Percentiles rank a stretch among this genome's conserved stretches.
Conservation (phyloP, 2,329 filamentous ascomycete genomes). For the Diaporthe sp. region DNA sequence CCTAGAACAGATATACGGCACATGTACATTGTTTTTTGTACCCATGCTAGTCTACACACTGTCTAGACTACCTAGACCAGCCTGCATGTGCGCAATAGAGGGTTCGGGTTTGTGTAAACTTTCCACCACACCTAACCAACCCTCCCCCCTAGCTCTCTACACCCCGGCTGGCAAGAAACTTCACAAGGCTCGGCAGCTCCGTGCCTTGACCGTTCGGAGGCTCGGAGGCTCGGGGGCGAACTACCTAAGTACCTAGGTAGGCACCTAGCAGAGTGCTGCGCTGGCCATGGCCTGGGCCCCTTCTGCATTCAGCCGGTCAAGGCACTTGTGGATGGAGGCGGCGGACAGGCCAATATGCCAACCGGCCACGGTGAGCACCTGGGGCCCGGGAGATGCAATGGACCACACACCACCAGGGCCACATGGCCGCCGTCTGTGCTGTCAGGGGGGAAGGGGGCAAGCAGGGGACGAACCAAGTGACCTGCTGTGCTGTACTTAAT, state of each 20-base stretch:
- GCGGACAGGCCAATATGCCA: neutral
- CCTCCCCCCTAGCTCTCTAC: neutral
- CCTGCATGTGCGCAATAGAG: neutral
- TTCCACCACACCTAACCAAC: too few species aligned
- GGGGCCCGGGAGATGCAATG: neutral
- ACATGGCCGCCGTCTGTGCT: slow-evolving; percentile 13
- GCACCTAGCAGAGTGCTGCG: neutral
- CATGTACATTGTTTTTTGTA: neutral
- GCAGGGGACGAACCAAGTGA: slow-evolving; percentile 1
- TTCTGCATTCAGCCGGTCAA: slow-evolving; percentile 7
- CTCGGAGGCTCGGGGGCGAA: slow-evolving; percentile 10
- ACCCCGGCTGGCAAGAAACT: neutral
- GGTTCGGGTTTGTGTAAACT: neutral
- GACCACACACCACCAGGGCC: neutral
- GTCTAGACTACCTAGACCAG: neutral
- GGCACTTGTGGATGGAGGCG: neutral
- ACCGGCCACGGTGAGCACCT: slow-evolving; percentile 14
- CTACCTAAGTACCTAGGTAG: neutral
- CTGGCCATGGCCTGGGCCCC: neutral
- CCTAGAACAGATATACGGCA: neutral
- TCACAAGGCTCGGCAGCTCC: slow-evolving; percentile 14
- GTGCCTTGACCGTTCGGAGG: slow-evolving; percentile 18
- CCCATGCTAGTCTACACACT: neutral
- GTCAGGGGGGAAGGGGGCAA: neutral
- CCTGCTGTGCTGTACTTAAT: neutral